These are phyloP conservation scores for Alternaria sp. DNA, from an alignment of 2,329 filamentous ascomycete genomes.

Conservation along the genomic window DNA sequence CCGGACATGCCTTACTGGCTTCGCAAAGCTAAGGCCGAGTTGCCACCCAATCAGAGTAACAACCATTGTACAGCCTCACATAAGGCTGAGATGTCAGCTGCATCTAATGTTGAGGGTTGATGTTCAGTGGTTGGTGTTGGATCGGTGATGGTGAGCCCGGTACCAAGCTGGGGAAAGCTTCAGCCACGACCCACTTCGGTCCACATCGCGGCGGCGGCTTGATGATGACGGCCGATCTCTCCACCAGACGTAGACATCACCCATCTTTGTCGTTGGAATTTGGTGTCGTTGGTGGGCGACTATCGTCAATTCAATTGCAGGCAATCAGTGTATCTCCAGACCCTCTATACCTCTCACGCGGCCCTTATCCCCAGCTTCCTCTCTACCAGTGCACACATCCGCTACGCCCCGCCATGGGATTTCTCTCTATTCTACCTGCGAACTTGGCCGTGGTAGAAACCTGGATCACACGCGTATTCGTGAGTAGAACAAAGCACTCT, in stretches of 20 bases:
- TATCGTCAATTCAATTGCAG: not conserved
- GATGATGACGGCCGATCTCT: slow-evolving; percentile 8
- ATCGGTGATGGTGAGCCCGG: not conserved
- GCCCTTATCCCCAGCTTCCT: not conserved
- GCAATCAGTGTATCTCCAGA: not conserved
- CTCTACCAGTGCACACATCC: not conserved
- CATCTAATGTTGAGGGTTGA: slow-evolving; percentile 15
- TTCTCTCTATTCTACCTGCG: slow-evolving; percentile 70
- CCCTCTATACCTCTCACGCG: not conserved
- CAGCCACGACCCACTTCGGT: slow-evolving; percentile 22
- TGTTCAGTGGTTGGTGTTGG: slow-evolving; percentile 22
- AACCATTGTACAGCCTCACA: slow-evolving; percentile 21
- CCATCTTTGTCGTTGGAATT: not conserved
- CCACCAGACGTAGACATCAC: slow-evolving; percentile 8
- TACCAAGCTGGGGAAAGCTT: slow-evolving; percentile 13
- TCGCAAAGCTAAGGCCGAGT: not conserved
- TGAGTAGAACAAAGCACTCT: slow-evolving; percentile 50
- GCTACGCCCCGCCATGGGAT: slow-evolving; percentile 60
- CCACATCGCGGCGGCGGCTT: slow-evolving; percentile 14
- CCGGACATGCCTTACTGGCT: slow-evolving; percentile 19
- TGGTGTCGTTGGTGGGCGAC: not conserved
- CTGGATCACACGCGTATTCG: slow-evolving; percentile 69
- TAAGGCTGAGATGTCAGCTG: slow-evolving; percentile 26
- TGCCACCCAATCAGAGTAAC: slow-evolving; percentile 11
- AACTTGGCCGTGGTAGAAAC: slow-evolving; percentile 66